phyloP scores from a whole-genome alignment of 805 yeast genomes.

The Candida namnaoensis region DNA sequence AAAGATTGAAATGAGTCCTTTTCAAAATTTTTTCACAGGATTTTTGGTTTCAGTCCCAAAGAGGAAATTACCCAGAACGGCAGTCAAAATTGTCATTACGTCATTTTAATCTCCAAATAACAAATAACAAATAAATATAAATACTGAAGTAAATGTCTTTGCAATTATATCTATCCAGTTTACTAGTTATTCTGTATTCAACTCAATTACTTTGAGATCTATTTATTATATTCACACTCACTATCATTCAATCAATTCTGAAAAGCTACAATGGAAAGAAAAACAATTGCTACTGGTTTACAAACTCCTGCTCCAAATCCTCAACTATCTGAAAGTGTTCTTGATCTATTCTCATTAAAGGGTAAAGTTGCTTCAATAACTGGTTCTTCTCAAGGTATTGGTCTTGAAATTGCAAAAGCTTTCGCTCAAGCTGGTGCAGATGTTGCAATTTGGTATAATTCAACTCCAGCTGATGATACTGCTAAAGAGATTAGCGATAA shows the following conservation, averaged over 20 bases:
- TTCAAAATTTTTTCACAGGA: no score
- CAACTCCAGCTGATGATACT: slow-evolving; percentile 17
- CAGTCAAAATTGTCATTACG: no score
- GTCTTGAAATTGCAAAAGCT: slow-evolving; percentile 74
- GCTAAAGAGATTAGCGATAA: slow-evolving; percentile 49
- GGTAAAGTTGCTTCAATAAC: slow-evolving; percentile 82
- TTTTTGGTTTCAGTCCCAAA: no score
- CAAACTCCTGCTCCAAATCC: slow-evolving; percentile 44
- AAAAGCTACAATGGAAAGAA: slow-evolving; percentile 1
- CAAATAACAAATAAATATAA: no score
- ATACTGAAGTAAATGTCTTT: no score
- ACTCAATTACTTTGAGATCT: no score
- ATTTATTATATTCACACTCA: no score
- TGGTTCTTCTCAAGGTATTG: slow-evolving; percentile 83
- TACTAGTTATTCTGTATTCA: no score
- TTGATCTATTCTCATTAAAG: slow-evolving; percentile 69
- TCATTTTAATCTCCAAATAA: no score
- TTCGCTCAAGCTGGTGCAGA: slow-evolving; percentile 89
- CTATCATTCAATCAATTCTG: not conserved
- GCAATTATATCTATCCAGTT: no score
- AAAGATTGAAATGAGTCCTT: no score
- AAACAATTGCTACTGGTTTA: slow-evolving; percentile 15
- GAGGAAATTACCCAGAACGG: no score
- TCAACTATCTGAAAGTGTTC: slow-evolving; percentile 36
- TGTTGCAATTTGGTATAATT: slow-evolving; percentile 39